Conservation (phyloP, 805 yeast species). For the Lipomyces sp. region DNA sequence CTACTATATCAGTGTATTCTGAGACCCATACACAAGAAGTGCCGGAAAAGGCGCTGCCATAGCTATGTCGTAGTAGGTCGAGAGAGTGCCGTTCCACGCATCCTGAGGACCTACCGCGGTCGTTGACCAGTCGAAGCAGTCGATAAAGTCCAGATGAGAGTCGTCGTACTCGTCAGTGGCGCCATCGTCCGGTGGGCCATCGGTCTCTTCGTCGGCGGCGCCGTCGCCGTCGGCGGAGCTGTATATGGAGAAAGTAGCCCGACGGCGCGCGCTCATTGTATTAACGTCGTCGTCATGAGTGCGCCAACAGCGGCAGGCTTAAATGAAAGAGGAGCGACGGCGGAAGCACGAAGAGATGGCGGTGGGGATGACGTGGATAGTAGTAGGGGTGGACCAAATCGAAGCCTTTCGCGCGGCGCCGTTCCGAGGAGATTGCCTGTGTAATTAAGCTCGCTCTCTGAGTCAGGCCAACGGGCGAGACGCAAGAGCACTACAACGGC, state of each 20-base stretch:
- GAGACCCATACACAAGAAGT: conserved; percentile 20
- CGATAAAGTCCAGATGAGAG: conserved; percentile 5
- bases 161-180: too few species aligned
- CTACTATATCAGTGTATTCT: conserved; percentile 15
- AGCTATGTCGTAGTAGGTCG: conserved; percentile 10
- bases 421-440: too few species aligned
- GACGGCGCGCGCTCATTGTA: neutral
- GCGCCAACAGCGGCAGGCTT: neutral
- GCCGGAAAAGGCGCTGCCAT: conserved; percentile 22
- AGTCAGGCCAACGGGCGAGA: too few species aligned
- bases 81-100: conserved; percentile 9
- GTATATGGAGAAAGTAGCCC: neutral
- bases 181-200: neutral
- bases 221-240: neutral
- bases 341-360: too few species aligned
- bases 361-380: too few species aligned
- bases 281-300: neutral
- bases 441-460: too few species aligned
- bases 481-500: too few species aligned
- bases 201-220: neutral
- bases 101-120: conserved; percentile 18
- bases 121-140: conserved; percentile 12
- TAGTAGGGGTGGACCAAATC: too few species aligned
- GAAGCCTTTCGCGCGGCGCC: too few species aligned
- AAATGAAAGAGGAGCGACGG: too few species aligned